Evolutionary conservation across 2,329 filamentous ascomycete species (phyloP).

Genomic region (Calonectria ilicicola): DNA sequence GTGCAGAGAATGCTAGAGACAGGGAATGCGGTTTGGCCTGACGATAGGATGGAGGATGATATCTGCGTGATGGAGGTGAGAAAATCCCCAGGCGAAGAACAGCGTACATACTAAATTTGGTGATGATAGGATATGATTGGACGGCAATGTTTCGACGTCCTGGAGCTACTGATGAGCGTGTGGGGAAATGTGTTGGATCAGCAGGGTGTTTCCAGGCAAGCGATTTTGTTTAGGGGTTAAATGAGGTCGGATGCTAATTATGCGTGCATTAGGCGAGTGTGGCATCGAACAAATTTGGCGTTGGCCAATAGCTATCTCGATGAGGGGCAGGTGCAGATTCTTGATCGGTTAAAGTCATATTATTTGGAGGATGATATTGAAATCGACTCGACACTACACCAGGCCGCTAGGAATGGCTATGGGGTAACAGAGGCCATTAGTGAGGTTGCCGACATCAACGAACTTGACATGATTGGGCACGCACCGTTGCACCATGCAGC

Average conservation of each 20-base stretch:
- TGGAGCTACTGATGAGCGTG: not conserved
- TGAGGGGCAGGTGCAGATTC: not conserved
- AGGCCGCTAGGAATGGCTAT: not conserved
- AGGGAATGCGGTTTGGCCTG: not conserved
- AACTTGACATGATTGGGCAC: not conserved
- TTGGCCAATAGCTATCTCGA: fast-evolving
- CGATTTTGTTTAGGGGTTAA: not conserved
- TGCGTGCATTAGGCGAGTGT: not conserved
- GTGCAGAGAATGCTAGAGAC: not conserved
- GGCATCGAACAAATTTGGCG: not conserved
- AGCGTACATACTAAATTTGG: not conserved
- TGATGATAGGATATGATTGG: not conserved
- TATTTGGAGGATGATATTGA: not conserved
- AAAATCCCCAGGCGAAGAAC: too few relatives aligned
- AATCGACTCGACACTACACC: not conserved
- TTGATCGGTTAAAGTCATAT: not conserved
- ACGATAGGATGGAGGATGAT: not conserved
- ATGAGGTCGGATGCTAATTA: not conserved
- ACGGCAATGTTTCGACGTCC: fast-evolving
- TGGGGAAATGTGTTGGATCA: not conserved
- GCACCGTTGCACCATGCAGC: not conserved
- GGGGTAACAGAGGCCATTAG: not conserved
- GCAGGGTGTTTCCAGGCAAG: not conserved
- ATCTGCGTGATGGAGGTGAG: not conserved
- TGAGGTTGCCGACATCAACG: not conserved